phyloP scores from a whole-genome alignment of 2,329 filamentous ascomycete genomes.

The Diaporthe citri region DNA sequence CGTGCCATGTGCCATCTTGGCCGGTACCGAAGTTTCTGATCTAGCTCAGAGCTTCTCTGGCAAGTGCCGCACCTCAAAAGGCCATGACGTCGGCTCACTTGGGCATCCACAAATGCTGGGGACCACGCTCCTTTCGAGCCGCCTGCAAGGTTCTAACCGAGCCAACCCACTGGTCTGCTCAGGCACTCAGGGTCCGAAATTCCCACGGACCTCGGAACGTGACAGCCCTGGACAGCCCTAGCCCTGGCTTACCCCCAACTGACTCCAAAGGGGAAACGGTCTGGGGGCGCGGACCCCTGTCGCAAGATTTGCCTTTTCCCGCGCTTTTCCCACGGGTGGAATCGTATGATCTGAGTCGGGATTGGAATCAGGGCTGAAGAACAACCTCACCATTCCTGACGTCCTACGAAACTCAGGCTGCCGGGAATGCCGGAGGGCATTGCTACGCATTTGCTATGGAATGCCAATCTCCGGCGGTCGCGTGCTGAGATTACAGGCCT shows the following conservation, averaged over 20 bases:
- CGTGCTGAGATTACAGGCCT: conserved; percentile 8
- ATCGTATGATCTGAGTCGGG: conserved; percentile 23
- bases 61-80: neutral
- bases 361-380: conserved; percentile 2
- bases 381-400: conserved; percentile 9
- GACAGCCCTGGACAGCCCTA: neutral
- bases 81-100: neutral
- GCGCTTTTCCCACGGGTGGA: neutral
- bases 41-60: neutral
- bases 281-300: conserved; percentile 14
- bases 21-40: neutral
- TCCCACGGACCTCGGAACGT: conserved; percentile 11
- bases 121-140: neutral
- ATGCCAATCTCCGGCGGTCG: conserved; percentile 8
- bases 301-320: conserved; percentile 7
- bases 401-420: neutral
- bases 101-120: conserved; percentile 8
- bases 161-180: neutral
- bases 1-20: neutral
- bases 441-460: neutral
- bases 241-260: neutral
- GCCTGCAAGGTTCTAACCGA: conserved; percentile 18
- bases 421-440: conserved; percentile 12
- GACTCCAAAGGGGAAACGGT: conserved; percentile 7
- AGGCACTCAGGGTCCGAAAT: conserved; percentile 5